Evolutionary conservation across 495 filamentous ascomycete genomes (phyloP).

Genomic region (Viridothelium virens): DNA sequence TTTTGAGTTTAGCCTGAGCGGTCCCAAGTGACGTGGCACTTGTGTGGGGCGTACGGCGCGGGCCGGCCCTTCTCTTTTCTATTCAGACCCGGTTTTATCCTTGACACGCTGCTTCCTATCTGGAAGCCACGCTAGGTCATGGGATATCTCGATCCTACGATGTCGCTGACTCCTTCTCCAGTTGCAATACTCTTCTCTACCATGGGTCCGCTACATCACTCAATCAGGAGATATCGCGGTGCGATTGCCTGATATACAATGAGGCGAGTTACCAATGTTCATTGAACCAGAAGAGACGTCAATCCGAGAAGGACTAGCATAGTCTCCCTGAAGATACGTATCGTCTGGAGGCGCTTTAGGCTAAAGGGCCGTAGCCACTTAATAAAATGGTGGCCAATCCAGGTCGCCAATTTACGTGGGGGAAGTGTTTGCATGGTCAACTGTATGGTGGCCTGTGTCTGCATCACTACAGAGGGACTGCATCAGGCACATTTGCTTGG

Average conservation of each 20-base stretch:
- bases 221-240: slow-evolving; percentile 95
- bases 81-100: slow-evolving; percentile 10
- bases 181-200: slow-evolving; percentile 88
- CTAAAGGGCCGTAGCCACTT: not conserved
- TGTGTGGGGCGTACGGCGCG: slow-evolving; percentile 3
- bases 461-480: not conserved
- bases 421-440: slow-evolving; percentile 1
- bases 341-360: not conserved
- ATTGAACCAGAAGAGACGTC: not conserved
- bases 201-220: slow-evolving; percentile 98
- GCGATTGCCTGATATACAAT: slow-evolving; percentile 69
- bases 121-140: not conserved
- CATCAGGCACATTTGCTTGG: not conserved
- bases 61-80: slow-evolving; percentile 5
- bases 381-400: not conserved
- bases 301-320: not conserved
- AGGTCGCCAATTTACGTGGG: not conserved
- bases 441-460: not conserved
- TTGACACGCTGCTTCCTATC: not conserved
- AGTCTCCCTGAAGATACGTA: not conserved
- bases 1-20: slow-evolving; percentile 14
- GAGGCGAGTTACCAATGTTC: not conserved
- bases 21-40: not conserved
- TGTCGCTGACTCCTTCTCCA: slow-evolving; percentile 24
- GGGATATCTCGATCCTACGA: not conserved